These are phyloP conservation scores for Fusarium haematococcum DNA, from an alignment of 2,329 filamentous ascomycete genomes.

Conservation along the genomic window DNA sequence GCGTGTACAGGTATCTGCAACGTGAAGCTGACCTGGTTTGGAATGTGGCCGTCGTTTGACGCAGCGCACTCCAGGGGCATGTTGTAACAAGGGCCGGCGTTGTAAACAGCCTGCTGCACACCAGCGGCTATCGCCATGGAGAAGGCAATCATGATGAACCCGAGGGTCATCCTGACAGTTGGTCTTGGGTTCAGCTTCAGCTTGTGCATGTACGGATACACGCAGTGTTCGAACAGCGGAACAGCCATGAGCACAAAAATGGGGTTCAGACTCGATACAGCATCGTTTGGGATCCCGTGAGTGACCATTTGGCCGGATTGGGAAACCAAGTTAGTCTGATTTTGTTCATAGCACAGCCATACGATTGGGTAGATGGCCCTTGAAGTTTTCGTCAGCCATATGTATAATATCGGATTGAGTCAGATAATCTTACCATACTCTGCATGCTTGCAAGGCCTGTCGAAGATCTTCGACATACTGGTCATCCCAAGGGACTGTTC, in stretches of 20 bases:
- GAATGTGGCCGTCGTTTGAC: background rate
- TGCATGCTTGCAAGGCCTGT: background rate
- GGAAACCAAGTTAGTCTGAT: background rate
- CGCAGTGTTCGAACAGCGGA: background rate
- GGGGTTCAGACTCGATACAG: background rate
- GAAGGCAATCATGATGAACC: background rate
- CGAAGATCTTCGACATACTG: background rate
- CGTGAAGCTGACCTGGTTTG: background rate
- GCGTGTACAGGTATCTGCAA: background rate
- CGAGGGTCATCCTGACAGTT: background rate
- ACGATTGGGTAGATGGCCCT: background rate
- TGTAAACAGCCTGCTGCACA: background rate
- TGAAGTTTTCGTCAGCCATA: background rate
- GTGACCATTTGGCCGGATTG: background rate
- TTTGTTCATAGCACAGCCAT: background rate
- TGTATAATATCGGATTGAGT: background rate
- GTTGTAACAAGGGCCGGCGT: background rate
- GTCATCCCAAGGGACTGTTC: background rate
- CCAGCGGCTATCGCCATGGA: background rate
- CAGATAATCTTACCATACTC: background rate
- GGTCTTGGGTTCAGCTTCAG: background rate
- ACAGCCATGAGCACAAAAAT: background rate
- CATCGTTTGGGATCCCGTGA: background rate
- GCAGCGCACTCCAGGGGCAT: background rate
- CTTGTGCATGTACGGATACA: background rate